These are phyloP conservation scores for Backusella westeae DNA, from an alignment of 192 early-diverging fungal species.

Conservation along the genomic window DNA sequence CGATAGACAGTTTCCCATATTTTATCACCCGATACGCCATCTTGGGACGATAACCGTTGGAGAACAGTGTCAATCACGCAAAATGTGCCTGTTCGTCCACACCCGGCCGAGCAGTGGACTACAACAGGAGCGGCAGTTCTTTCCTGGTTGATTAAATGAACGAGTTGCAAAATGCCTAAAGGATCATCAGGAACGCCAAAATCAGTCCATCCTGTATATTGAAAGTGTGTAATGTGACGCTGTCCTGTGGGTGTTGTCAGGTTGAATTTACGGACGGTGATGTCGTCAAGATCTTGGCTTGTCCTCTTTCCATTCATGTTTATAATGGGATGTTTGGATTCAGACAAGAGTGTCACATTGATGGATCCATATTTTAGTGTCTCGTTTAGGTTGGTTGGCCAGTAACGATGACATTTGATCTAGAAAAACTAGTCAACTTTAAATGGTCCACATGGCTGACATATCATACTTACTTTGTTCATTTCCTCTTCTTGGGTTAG, in stretches of 20 bases:
- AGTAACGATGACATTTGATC: constrained; percentile 74
- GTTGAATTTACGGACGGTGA: constrained; percentile 39
- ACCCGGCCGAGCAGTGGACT: constrained; percentile 55
- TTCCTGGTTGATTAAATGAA: constrained; percentile 32
- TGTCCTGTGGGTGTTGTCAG: not conserved
- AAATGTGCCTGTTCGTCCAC: constrained; percentile 56
- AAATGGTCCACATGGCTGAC: not conserved
- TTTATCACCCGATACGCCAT: constrained; percentile 43
- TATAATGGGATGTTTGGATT: constrained; percentile 15
- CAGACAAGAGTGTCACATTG: constrained; percentile 40
- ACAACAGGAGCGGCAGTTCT: constrained; percentile 28
- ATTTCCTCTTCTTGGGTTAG: constrained; percentile 61
- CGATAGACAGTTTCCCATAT: constrained; percentile 59
- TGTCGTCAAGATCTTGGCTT: not conserved
- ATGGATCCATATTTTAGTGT: constrained; percentile 43
- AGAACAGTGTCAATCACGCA: constrained; percentile 50
- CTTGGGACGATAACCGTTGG: constrained; percentile 10
- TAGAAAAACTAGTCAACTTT: not conserved
- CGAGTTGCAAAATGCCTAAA: constrained; percentile 46
- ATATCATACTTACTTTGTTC: not conserved
- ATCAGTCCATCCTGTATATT: constrained; percentile 70
- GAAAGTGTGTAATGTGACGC: constrained; percentile 44
- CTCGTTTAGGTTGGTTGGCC: constrained; percentile 49
- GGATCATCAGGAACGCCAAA: constrained; percentile 58
- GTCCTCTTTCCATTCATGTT: not conserved